phyloP scores from a whole-genome alignment of 2,329 filamentous ascomycete species.

The Teratosphaeriaceae sp. region DNA sequence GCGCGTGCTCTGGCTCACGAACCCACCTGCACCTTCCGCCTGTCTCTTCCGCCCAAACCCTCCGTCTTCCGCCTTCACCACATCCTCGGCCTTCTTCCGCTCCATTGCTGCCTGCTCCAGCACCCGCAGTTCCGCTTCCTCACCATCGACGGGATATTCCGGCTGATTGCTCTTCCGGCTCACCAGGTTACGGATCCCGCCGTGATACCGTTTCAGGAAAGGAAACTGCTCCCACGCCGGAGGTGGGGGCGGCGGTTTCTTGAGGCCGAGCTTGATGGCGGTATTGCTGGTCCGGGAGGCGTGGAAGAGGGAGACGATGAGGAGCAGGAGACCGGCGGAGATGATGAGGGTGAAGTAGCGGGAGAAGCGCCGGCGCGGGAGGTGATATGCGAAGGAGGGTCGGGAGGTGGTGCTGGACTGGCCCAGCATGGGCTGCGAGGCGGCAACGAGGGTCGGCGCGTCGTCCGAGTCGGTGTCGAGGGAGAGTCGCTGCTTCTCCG shows the following conservation, averaged over 20 bases:
- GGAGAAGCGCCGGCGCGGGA: conserved; percentile 55
- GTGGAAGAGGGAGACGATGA: conserved; percentile 67
- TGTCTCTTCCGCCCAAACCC: conserved; percentile 26
- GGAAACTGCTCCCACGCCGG: conserved; percentile 80
- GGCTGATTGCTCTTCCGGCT: conserved; percentile 60
- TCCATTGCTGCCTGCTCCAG: conserved; percentile 27
- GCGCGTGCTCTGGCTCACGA: conserved; percentile 20
- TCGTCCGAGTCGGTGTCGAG: conserved; percentile 18
- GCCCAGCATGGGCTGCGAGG: conserved; percentile 26
- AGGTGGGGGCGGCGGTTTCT: conserved; percentile 53
- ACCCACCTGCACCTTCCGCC: neutral
- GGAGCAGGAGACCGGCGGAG: conserved; percentile 62
- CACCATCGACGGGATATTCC: conserved; percentile 68
- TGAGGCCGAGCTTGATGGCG: conserved; percentile 46
- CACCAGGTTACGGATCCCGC: conserved; percentile 70
- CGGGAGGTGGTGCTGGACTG: conserved; percentile 14
- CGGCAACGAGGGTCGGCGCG: conserved; percentile 27
- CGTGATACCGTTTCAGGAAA: conserved; percentile 84
- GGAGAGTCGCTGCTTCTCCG: conserved; percentile 35
- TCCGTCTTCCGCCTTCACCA: conserved; percentile 27
- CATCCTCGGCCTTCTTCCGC: conserved; percentile 32
- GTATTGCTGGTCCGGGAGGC: conserved; percentile 37
- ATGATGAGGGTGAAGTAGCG: conserved; percentile 71
- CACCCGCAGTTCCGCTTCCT: conserved; percentile 46
- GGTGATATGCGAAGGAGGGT: conserved; percentile 28